Base-by-base conservation (phyloP, 192 early-diverging fungal species). In the Kappamyces sp. region DNA sequence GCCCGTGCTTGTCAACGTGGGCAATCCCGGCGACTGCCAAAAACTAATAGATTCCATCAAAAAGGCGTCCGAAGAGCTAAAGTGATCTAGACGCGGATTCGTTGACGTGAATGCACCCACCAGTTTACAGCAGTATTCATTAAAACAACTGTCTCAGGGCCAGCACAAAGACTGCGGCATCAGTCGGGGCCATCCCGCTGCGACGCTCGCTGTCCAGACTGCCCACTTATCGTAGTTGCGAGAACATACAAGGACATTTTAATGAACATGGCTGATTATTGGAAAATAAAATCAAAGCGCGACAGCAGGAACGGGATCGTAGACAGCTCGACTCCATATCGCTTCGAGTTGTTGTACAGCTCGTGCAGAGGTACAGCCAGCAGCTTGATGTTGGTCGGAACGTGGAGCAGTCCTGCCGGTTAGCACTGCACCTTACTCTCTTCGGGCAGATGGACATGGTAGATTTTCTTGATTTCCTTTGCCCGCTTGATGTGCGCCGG, bases 311-410 rank as follows among this genome's bases (percentile, higher is more conserved):
- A 78, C 30, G 88, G 83, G 47, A 90, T 67, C 2, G 79, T 71
- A 3, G 84, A 71, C 30, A 90, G 54, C 62, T 90, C 84, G 5
- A 78, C 70, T 1, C 88, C 88, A 66, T 86, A 90, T 29, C 84
- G 63, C n/a, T 72, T 74, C n/a, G 84, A 68, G 59, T 90, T 89
- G 52, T 88, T 83, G 68, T 88, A 84, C 12, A 90, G 61, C 62
- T 90, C 88, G 62, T 89, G 87, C 36, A 90, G 69, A 4, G 88
- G 88, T 3, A 90, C 85, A 6, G 88, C 88, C 4, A 90, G 65
- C 6, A 90, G 69, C 54, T 86, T 83, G 83, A 89, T 81, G 62
- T 89, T 89, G 46, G 80, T 83, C 15, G 88, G 88, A 1, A 90
- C 84, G 2, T 75, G 80, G 15, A 89, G 67, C 6, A 84, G 66